Base-by-base conservation (phyloP, 2,329 filamentous ascomycete genomes). In the Penicillium vulpinum region DNA sequence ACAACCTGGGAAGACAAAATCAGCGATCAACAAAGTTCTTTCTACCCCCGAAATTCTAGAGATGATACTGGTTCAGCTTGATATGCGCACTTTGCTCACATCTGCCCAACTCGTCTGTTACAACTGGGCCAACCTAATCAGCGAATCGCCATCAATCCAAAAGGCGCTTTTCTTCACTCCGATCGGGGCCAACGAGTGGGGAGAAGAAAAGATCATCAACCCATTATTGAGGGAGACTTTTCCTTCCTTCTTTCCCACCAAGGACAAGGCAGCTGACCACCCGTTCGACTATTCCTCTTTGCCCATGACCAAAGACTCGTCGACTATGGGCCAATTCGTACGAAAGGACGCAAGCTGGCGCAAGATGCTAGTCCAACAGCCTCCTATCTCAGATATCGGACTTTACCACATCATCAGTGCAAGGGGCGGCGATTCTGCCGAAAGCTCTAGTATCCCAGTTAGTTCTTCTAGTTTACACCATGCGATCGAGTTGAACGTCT, bases 21-120 rank as follows among this genome's bases (percentile, higher is more conserved):
- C 39, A 22, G 39, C 39, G 26, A 22, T 26, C 4, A 22, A 41
- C 21, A 41, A 24, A 46, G 35, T 47, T 5, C 22, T 53, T 1
- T 8, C 7, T 31, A 59, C 16, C 16, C 46, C 54, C 18, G 54
- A 61, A 33, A 33, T 59, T 5, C 24, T 61, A 4, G 53, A 61
- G 5, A 55, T 57, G 38, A 57, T 59, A 5, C 47, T 61, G 8
- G 5, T 26, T 22, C 46, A 29, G 11, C n/a, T 21, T 10, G 54
- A 61, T n/a, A 53, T 52, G n/a, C 41, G 57, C 43, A 59, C 57
- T 1, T 48, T 60, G 24, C 59, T 62, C 4, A 44, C 21, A n/a
- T 54, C 57, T 28, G 46, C 43, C 13, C 54, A 57, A 36, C 43
- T 43, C 11, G 54, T 59, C 18, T 57, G 50, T 41, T 54, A 22